Evolutionary conservation across 805 yeast genomes (phyloP).

Genomic region (Saitoella complicata): DNA sequence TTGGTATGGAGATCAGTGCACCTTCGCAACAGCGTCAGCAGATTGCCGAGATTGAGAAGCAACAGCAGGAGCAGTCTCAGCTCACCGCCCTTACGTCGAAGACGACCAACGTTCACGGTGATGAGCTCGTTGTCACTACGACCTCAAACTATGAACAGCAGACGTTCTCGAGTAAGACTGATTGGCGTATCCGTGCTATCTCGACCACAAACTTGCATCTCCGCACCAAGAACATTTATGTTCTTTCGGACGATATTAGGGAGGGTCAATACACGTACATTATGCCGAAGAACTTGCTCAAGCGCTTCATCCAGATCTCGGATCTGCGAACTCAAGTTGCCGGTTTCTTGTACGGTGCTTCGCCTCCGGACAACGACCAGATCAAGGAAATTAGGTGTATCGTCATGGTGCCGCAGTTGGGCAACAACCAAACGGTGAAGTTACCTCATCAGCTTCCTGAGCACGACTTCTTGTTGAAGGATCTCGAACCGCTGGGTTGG

Average conservation of each 20-base stretch:
- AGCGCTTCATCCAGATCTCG: slow-evolving; percentile 60
- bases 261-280: slow-evolving; percentile 47
- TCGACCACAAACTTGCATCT: slow-evolving; percentile 56
- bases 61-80: slow-evolving; percentile 29
- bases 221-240: slow-evolving; percentile 59
- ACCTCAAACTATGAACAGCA: slow-evolving; percentile 78
- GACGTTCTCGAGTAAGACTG: slow-evolving; percentile 65
- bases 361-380: slow-evolving; percentile 53
- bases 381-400: slow-evolving; percentile 65
- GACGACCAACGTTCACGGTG: slow-evolving; percentile 87
- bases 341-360: slow-evolving; percentile 62
- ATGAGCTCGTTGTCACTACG: slow-evolving; percentile 85
- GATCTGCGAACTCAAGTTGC: slow-evolving; percentile 74
- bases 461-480: slow-evolving; percentile 27
- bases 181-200: slow-evolving; percentile 82
- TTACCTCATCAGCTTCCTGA: slow-evolving; percentile 35
- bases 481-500: slow-evolving; percentile 77
- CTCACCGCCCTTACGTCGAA: slow-evolving; percentile 65
- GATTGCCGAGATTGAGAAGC: slow-evolving; percentile 48
- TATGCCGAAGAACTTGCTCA: slow-evolving; percentile 65
- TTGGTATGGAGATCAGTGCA: slow-evolving; percentile 85
- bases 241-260: slow-evolving; percentile 45
- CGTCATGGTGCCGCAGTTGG: slow-evolving; percentile 78
- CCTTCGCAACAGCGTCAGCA: slow-evolving; percentile 80
- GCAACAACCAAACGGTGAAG: slow-evolving; percentile 48